Percentiles rank a stretch among this genome's conserved stretches.
Evolutionary conservation across 2,329 filamentous ascomycete genomes (phyloP).

Genomic region (Ascochyta pisi): DNA sequence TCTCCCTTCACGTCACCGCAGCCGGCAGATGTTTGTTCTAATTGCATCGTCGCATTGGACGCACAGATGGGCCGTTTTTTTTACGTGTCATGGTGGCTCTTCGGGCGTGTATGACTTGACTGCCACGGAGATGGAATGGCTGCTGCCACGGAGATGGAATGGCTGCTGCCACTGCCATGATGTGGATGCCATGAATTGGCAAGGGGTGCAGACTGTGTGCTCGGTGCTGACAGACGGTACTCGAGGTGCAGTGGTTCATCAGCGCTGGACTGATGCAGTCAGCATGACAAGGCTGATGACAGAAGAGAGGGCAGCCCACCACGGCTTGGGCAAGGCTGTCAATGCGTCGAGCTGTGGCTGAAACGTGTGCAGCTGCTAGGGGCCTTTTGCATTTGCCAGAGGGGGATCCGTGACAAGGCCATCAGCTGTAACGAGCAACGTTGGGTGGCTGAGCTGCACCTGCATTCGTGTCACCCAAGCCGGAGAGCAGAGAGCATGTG

Average conservation of each 20-base stretch:
- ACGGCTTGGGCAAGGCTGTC: slow-evolving; percentile 5
- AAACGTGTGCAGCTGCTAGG: slow-evolving; percentile 13
- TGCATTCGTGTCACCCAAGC: slow-evolving; percentile 3
- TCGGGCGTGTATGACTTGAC: neutral
- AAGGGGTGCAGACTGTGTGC: too few species aligned
- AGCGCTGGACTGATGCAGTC: neutral
- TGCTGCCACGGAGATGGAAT: neutral
- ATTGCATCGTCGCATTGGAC: neutral
- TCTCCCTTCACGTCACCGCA: slow-evolving; percentile 12
- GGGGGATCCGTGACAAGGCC: slow-evolving; percentile 2
- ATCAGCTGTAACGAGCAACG: slow-evolving; percentile 8
- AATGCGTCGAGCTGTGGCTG: slow-evolving; percentile 15
- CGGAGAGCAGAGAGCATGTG: slow-evolving; percentile 1
- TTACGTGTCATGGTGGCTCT: slow-evolving; percentile 8
- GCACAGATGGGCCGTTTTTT: slow-evolving; percentile 2
- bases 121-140: neutral
- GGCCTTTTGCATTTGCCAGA: slow-evolving; percentile 3
- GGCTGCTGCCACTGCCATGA: too few species aligned
- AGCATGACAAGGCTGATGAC: neutral
- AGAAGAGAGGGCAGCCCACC: too few species aligned
- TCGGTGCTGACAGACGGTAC: neutral
- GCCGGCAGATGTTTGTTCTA: slow-evolving; percentile 1
- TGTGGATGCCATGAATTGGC: too few species aligned
- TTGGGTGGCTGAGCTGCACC: slow-evolving; percentile 12
- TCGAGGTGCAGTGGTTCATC: neutral